These are phyloP conservation scores for Coemansia sp. DNA, from an alignment of 192 early-diverging fungal genomes.

Conservation along the genomic window DNA sequence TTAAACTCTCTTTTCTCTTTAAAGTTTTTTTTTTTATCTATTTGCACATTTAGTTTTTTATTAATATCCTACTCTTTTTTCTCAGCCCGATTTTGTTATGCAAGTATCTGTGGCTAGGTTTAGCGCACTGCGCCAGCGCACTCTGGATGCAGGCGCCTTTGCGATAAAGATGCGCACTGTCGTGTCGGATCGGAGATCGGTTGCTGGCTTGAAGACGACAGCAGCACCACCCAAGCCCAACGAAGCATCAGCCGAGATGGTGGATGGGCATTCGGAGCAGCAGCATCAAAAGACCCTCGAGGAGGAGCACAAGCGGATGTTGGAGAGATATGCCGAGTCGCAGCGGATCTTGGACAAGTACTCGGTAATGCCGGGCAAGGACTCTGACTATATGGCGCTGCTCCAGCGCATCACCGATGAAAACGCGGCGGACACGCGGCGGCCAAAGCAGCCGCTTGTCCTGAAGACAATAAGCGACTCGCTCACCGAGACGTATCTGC, in stretches of 20 bases:
- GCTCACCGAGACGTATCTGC: constrained; percentile 76
- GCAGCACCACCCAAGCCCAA: constrained; percentile 10
- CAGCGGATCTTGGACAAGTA: constrained; percentile 48
- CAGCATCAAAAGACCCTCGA: constrained; percentile 18
- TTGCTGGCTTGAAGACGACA: constrained; percentile 18
- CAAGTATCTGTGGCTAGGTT: background rate
- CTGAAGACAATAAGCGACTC: constrained; percentile 65
- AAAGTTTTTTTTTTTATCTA: background rate
- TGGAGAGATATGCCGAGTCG: constrained; percentile 43
- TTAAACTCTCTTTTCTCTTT: no score
- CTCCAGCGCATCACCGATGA: constrained; percentile 45
- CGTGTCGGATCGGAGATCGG: background rate
- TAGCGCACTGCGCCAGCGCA: background rate
- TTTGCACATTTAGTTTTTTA: background rate
- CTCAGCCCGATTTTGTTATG: no score
- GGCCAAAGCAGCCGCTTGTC: constrained; percentile 47
- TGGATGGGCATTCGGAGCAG: constrained; percentile 12
- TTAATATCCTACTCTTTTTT: no score
- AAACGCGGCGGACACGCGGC: constrained; percentile 24
- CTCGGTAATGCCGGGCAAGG: constrained; percentile 47
- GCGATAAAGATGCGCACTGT: background rate
- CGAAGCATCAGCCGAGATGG: background rate
- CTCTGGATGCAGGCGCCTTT: background rate
- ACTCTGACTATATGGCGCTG: constrained; percentile 49
- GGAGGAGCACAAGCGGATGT: constrained; percentile 49